These are phyloP conservation scores for Aspergillus jensenii DNA, from an alignment of 2,329 filamentous ascomycete genomes.

Conservation along the genomic window DNA sequence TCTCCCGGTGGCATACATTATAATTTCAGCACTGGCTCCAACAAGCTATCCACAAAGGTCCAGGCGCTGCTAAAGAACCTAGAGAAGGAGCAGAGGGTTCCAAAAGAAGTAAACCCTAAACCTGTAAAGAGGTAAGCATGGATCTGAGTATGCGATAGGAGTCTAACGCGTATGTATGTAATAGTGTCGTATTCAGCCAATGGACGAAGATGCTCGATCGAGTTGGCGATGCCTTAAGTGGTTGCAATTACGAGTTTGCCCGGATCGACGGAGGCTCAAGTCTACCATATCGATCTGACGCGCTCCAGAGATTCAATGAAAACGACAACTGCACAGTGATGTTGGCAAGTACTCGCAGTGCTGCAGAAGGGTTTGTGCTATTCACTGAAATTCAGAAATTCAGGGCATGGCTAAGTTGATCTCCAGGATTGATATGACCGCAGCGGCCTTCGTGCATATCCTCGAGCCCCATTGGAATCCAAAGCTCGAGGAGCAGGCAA, in stretches of 20 bases:
- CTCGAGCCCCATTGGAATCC: constrained; percentile 96
- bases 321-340: background rate
- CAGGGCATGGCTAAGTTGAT: background rate
- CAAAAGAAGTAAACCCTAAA: background rate
- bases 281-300: background rate
- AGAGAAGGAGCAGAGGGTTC: background rate
- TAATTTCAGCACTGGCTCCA: background rate
- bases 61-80: constrained; percentile 6
- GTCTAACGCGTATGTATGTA: too few species aligned
- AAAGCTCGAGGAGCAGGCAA: constrained; percentile 80
- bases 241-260: background rate
- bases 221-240: background rate
- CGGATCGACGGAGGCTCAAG: constrained; percentile 7
- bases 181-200: constrained; percentile 9
- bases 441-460: constrained; percentile 45
- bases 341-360: constrained; percentile 10
- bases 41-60: constrained; percentile 2
- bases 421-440: constrained; percentile 11
- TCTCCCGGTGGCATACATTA: background rate
- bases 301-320: background rate
- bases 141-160: background rate
- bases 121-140: background rate
- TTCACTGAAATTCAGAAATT: background rate
- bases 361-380: constrained; percentile 6
- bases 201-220: constrained; percentile 11